Evolutionary conservation across 73 alveolate genomes (phyloP).

Genomic region (Effrenium voratum): DNA sequence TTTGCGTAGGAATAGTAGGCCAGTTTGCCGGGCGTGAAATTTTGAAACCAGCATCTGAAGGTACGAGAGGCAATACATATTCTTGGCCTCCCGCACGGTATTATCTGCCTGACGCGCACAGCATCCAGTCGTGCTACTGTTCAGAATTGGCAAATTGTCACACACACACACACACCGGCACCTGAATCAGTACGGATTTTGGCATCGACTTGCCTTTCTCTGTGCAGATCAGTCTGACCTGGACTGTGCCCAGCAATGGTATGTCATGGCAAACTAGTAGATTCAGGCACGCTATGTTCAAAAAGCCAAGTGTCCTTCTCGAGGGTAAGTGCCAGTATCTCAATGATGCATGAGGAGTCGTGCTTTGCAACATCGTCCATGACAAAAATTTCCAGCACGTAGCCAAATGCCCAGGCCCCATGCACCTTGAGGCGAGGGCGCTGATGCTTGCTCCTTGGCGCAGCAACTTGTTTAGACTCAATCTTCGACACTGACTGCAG

Average conservation of each 20-base stretch:
- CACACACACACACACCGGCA: too few species aligned
- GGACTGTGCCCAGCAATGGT: too few species aligned
- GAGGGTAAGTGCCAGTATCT: neutral
- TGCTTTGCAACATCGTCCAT: conserved; percentile 23
- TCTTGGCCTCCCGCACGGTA: conserved; percentile 3
- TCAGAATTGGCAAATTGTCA: too few species aligned
- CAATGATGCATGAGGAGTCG: neutral
- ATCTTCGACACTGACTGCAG: neutral
- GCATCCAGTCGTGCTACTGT: too few species aligned
- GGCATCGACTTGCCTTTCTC: too few species aligned
- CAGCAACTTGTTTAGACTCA: neutral
- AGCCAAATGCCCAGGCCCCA: conserved; percentile 43
- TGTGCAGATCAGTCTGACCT: too few species aligned
- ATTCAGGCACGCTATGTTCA: too few species aligned
- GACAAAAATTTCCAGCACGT: neutral
- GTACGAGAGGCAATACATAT: neutral
- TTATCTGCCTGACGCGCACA: conserved; percentile 44
- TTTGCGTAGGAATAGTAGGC: neutral
- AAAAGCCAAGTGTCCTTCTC: conserved; percentile 13
- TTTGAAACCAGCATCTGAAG: neutral
- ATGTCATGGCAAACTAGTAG: too few species aligned
- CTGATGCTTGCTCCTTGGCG: neutral
- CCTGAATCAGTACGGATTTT: too few species aligned
- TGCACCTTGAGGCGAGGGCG: conserved; percentile 39
- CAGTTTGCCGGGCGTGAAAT: neutral